Evolutionary conservation across 306 rosid genomes (phyloP), one percentile per base, ranked within the genome.

Genomic region (Citrullus amarus): DNA sequence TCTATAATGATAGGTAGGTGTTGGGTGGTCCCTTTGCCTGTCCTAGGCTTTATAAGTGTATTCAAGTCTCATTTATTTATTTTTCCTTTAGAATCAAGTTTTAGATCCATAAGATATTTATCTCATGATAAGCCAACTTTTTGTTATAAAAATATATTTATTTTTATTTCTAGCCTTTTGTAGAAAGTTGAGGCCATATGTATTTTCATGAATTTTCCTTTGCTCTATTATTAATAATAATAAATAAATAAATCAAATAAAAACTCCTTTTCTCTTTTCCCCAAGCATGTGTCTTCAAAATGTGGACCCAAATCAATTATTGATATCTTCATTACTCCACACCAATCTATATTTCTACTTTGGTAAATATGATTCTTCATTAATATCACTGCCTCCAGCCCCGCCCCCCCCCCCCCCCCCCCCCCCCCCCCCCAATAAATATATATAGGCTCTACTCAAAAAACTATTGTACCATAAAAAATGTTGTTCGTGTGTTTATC

Each of bases 31-130:
- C 77, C 39, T 72, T 50, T 58, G 56, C 36, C 43, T 2, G 54
- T 48, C 4, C 54, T 15, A 50, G 13, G 28, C 77, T 30, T 73
- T 72, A 30, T 32, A 50, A 48, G 77, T 46, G 77, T 73, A 73
- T 48, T 73, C 77, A 73, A 73, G 28, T 73, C 77, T 30, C 77
- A 73, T 73, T 32, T 73, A 73, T 58, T 73, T 51, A 28, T 73
- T 73, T 73, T 73, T 20, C 77, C 46, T 73, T 30, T 73, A 28
- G 56, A 25, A 46, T 70, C 56, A 70, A 70, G 39, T 30, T 71
- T 43, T 43, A 68, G 75, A 46, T 70, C 57, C 58, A 73, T 15
- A 30, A n/a, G 44, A 73, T 73, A 73, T 72, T 72, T 72, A 30
- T 50, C 51, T 72, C 57, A 50, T 72, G 13, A 25, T 72, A 28